phyloP scores from a whole-genome alignment of 2,329 filamentous ascomycete species.

The Aspergillus caelatus region DNA sequence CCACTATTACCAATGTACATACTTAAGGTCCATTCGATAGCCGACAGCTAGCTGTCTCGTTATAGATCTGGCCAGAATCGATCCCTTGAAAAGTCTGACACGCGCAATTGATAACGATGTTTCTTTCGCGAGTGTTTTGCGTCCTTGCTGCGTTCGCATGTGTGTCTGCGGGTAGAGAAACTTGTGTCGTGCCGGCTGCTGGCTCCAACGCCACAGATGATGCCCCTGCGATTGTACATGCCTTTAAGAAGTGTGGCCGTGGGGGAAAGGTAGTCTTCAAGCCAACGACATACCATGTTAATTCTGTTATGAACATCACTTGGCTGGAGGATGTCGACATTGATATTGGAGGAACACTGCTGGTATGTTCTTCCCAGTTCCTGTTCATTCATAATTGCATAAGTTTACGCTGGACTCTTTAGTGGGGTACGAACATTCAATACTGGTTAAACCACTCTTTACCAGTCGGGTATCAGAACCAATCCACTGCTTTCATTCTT shows the following conservation, averaged over 20 bases:
- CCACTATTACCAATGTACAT: conserved; percentile 3
- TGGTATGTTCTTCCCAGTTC: conserved; percentile 38
- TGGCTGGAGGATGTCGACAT: conserved; percentile 51
- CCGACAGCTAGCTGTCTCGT: conserved; percentile 10
- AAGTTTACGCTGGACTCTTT: not conserved
- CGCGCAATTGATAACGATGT: not conserved
- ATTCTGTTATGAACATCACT: conserved; percentile 54
- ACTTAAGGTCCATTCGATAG: conserved; percentile 4
- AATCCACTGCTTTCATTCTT: conserved; percentile 53
- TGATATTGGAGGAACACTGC: conserved; percentile 52
- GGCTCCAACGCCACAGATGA: conserved; percentile 45
- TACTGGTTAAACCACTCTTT: conserved; percentile 55
- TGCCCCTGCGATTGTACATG: conserved; percentile 54
- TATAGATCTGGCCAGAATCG: not conserved
- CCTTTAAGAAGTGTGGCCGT: conserved; percentile 53
- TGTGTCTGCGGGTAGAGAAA: not conserved
- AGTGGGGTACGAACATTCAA: conserved; percentile 42
- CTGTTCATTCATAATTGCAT: not conserved
- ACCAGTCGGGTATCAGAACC: conserved; percentile 53
- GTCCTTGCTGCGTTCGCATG: conserved; percentile 17
- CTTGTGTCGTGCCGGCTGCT: conserved; percentile 16
- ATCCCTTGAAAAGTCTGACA: not conserved
- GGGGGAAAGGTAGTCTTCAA: conserved; percentile 56
- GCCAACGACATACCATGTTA: conserved; percentile 53
- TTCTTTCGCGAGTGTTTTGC: conserved; percentile 12